These are phyloP conservation scores for Aristolochia fimbriata DNA, from an alignment of 164 flowering plant genomes.

Conservation along the genomic window DNA sequence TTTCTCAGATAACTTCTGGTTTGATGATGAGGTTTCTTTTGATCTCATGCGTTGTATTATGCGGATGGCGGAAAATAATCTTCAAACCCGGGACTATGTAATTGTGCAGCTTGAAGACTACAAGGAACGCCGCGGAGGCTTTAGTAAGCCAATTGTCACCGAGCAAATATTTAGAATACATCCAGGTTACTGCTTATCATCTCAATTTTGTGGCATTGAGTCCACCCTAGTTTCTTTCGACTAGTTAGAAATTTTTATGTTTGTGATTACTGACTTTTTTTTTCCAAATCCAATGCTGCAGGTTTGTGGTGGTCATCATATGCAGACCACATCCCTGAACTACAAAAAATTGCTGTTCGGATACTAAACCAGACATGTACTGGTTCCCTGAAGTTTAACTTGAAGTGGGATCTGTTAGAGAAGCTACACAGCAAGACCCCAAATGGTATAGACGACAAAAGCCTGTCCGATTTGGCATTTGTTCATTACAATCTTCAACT, in stretches of 20 bases:
- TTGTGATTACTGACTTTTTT: too few relatives aligned
- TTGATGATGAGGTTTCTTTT: conserved; percentile 46
- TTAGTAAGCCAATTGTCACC: conserved; percentile 19
- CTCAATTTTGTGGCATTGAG: too few relatives aligned
- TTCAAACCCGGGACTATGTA: conserved; percentile 20
- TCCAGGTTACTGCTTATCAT: conserved; percentile 28
- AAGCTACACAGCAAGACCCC: conserved; percentile 24
- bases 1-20: conserved; percentile 32
- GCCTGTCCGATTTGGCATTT: conserved; percentile 20
- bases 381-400: conserved; percentile 32
- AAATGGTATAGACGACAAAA: conserved; percentile 25
- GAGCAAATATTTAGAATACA: conserved; percentile 18
- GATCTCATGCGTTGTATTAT: conserved; percentile 38
- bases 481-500: conserved; percentile 31
- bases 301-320: conserved; percentile 57
- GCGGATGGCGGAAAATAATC: conserved; percentile 25
- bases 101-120: conserved; percentile 36
- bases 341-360: conserved; percentile 45
- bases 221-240: too few relatives aligned
- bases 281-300: conserved; percentile 16
- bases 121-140: conserved; percentile 24
- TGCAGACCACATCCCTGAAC: conserved; percentile 43
- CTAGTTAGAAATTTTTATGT: too few relatives aligned
- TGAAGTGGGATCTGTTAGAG: conserved; percentile 39
- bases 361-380: conserved; percentile 50